phyloP scores from a whole-genome alignment of 805 yeast species.

The Candida pseudofarinosa region DNA sequence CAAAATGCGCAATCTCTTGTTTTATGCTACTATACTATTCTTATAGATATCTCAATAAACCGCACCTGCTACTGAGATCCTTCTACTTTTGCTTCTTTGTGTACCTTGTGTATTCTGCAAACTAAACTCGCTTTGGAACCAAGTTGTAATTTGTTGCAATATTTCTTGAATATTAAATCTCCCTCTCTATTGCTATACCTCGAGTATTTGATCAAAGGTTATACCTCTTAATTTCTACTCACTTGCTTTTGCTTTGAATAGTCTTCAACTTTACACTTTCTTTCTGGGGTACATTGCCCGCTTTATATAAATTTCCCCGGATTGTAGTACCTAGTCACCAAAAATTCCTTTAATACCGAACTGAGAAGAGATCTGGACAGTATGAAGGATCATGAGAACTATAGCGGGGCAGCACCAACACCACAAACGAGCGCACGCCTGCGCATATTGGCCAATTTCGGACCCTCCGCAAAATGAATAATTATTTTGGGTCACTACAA shows the following conservation, averaged over 20 bases:
- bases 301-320: not conserved
- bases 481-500: too few species aligned
- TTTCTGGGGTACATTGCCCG: not conserved
- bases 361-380: not conserved
- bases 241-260: not conserved
- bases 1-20: too few species aligned
- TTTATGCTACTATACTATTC: too few species aligned
- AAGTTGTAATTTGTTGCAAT: too few species aligned
- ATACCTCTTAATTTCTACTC: not conserved
- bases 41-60: too few species aligned
- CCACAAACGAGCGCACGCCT: not conserved
- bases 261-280: not conserved
- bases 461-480: too few species aligned
- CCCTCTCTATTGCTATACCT: not conserved
- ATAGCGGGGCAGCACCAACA: not conserved
- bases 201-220: not conserved
- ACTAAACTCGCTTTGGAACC: too few species aligned
- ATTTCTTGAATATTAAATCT: too few species aligned
- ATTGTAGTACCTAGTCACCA: not conserved
- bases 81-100: too few species aligned
- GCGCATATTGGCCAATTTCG: not conserved
- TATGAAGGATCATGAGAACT: not conserved
- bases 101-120: too few species aligned
- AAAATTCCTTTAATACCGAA: not conserved
- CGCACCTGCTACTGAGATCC: too few species aligned